Percentiles rank a stretch among this genome's conserved stretches.
Evolutionary conservation across 805 yeast species (phyloP).

Genomic region (Metschnikowia orientalis): DNA sequence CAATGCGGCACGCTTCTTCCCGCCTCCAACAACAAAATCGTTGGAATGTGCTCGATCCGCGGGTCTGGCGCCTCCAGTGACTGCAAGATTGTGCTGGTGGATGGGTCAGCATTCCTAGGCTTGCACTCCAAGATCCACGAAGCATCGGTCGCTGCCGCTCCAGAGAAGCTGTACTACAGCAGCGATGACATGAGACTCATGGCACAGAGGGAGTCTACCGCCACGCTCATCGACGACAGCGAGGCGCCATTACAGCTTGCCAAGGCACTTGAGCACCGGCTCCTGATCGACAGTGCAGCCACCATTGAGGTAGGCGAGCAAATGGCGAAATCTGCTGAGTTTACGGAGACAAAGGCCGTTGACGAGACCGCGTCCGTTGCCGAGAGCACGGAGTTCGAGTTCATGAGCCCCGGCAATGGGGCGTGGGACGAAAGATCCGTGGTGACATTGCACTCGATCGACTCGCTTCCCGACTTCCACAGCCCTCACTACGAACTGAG

Average conservation of each 20-base stretch:
- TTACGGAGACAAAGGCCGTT: neutral
- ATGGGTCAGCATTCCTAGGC: conserved; percentile 52
- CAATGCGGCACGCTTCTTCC: conserved; percentile 64
- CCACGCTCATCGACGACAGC: conserved; percentile 12
- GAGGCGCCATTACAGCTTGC: neutral
- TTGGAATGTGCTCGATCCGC: conserved; percentile 39
- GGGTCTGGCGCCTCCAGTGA: conserved; percentile 19
- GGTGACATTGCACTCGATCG: conserved; percentile 13
- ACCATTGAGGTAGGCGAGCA: too few relatives aligned
- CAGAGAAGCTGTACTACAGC: conserved; percentile 24
- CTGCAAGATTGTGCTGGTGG: conserved; percentile 47
- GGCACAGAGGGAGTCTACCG: conserved; percentile 7
- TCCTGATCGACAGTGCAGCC: too few relatives aligned
- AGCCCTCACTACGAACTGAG: conserved; percentile 9
- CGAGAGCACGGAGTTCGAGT: conserved; percentile 6
- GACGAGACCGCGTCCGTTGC: neutral
- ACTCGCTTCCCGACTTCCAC: conserved; percentile 10
- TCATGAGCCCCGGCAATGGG: neutral
- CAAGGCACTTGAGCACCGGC: neutral
- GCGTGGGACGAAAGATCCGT: conserved; percentile 6
- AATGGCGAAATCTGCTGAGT: too few relatives aligned
- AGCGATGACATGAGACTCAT: conserved; percentile 20
- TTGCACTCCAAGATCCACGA: conserved; percentile 44
- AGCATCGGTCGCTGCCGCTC: conserved; percentile 13
- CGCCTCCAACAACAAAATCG: conserved; percentile 49